phyloP scores from a whole-genome alignment of 306 rosid genomes.

The Abrus precatorius region DNA sequence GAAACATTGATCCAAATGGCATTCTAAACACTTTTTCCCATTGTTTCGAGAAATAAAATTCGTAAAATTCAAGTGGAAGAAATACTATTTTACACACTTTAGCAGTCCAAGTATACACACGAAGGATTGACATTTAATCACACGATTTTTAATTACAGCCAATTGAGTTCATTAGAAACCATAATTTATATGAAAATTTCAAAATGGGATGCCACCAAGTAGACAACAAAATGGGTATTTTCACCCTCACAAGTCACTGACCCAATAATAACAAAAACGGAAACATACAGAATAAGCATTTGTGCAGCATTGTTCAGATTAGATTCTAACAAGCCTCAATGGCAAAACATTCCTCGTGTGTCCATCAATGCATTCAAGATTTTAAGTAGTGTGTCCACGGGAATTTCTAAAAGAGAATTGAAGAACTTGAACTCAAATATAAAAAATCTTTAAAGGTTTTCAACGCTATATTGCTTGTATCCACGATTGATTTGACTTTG shows the following conservation, averaged over 20 bases:
- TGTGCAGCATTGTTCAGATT: background rate
- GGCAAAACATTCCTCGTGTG: too few species aligned
- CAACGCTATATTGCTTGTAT: background rate
- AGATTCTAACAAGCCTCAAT: background rate
- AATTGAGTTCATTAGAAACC: background rate
- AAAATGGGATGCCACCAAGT: background rate
- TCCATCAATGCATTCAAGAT: slow-evolving; percentile 4
- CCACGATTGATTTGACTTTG: slow-evolving; percentile 35
- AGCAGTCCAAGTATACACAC: background rate
- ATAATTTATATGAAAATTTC: background rate
- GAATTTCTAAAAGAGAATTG: background rate
- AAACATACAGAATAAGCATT: background rate
- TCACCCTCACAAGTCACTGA: too few species aligned
- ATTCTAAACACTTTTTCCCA: background rate
- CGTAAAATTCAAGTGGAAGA: background rate
- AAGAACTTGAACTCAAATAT: background rate
- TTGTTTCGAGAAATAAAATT: background rate
- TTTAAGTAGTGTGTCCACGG: background rate
- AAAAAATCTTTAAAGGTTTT: background rate
- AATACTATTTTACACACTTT: background rate
- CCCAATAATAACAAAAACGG: background rate
- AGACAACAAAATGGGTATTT: too few species aligned
- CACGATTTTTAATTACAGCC: too few species aligned
- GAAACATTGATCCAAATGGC: background rate
- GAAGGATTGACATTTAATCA: background rate